These are phyloP conservation scores for Penstemon barbatus DNA, from an alignment of 257 asterid species.

Conservation along the genomic window DNA sequence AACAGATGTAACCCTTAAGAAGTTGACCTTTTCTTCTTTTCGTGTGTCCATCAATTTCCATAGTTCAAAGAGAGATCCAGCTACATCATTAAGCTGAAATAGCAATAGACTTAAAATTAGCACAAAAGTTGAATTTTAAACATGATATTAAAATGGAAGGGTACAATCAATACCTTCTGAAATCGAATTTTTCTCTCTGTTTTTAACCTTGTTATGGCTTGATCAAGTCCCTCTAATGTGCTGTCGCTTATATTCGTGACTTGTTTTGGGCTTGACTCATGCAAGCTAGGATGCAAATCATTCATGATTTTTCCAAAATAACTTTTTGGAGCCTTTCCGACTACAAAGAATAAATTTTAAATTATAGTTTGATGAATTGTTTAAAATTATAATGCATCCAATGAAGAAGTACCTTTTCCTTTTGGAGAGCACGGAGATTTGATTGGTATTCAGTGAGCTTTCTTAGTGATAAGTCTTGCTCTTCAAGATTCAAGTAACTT, in stretches of 20 bases:
- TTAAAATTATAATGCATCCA: no score
- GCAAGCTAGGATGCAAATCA: conserved; percentile 87
- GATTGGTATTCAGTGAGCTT: conserved; percentile 81
- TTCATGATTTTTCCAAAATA: conserved; percentile 64
- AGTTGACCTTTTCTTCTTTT: no score
- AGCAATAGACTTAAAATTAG: no score
- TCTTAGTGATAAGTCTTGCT: conserved; percentile 77
- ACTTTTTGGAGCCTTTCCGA: conserved; percentile 82
- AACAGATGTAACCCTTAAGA: no score
- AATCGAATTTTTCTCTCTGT: no score
- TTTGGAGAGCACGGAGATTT: conserved; percentile 70
- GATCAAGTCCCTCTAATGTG: no score
- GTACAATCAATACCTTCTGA: no score
- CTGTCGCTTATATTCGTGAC: conserved; percentile 29
- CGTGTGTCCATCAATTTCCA: conserved; percentile 74
- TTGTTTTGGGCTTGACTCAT: conserved; percentile 55
- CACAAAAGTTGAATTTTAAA: no score
- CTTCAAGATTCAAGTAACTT: conserved; percentile 51
- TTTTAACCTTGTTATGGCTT: no score
- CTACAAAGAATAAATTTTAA: conserved; percentile 43
- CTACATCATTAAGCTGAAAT: no score
- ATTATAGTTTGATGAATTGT: neutral
- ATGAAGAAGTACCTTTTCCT: conserved; percentile 65
- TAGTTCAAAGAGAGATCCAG: conserved; percentile 26
- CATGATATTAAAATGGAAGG: no score